Conservation (phyloP, 1,284 basidiomycete genomes). For the Trametes versicolor region DNA sequence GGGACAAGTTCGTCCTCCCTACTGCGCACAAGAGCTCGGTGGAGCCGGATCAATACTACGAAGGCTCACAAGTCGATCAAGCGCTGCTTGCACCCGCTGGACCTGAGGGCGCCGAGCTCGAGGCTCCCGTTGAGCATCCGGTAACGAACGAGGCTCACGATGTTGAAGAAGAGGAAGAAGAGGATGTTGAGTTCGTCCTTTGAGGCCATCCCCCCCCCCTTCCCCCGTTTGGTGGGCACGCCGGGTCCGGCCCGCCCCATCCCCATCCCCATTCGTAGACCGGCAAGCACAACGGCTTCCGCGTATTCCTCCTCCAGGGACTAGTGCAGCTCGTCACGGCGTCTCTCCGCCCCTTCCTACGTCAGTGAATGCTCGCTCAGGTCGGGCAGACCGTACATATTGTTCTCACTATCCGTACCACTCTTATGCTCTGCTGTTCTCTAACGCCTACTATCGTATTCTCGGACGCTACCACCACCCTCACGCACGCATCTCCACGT, state of each 20-base stretch:
- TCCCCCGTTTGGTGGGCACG: not conserved
- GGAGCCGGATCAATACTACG: conserved; percentile 22
- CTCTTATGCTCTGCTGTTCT: conserved; percentile 33
- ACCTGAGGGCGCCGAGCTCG: conserved; percentile 15
- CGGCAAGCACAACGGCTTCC: not conserved
- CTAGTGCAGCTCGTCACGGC: not conserved
- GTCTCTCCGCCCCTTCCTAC: not conserved
- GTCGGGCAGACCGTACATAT: conserved; percentile 20
- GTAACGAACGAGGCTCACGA: conserved; percentile 39
- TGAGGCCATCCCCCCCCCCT: conserved; percentile 30
- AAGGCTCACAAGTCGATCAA: conserved; percentile 4
- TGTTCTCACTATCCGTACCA: conserved; percentile 25
- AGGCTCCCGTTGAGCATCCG: conserved; percentile 36
- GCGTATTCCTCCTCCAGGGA: not conserved
- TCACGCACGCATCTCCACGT: conserved; percentile 21
- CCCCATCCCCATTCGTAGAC: not conserved
- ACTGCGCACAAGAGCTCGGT: conserved; percentile 59
- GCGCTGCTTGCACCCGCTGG: conserved; percentile 12
- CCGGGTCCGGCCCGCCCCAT: not conserved
- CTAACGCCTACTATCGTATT: conserved; percentile 25
- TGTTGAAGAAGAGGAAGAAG: conserved; percentile 62
- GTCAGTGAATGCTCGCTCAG: conserved; percentile 11
- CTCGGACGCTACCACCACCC: conserved; percentile 21
- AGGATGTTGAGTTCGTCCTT: conserved; percentile 63
- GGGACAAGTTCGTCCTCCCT: conserved; percentile 80